phyloP scores from a whole-genome alignment of 2,329 filamentous ascomycete genomes.

The Magnaporthales sp. region DNA sequence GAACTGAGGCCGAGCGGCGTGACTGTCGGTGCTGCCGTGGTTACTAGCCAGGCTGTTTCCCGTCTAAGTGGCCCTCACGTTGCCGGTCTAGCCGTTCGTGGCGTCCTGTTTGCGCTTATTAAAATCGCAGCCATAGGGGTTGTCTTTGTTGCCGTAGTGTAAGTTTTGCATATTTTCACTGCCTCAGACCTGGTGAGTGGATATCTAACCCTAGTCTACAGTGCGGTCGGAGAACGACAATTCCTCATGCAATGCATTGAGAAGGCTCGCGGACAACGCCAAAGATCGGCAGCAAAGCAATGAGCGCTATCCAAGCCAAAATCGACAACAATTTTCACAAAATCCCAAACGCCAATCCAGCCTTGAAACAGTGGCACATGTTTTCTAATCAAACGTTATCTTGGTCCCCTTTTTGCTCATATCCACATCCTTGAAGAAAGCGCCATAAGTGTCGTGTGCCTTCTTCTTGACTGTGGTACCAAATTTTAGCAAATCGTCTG shows the following conservation, averaged over 20 bases:
- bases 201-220: slow-evolving; percentile 17
- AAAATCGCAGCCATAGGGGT: slow-evolving; percentile 41
- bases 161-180: slow-evolving; percentile 28
- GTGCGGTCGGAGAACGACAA: slow-evolving; percentile 42
- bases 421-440: slow-evolving; percentile 88
- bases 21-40: slow-evolving; percentile 33
- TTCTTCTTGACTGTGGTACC: slow-evolving; percentile 99
- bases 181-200: not conserved
- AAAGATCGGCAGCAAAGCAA: not conserved
- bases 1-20: slow-evolving; percentile 33
- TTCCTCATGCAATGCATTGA: slow-evolving; percentile 44
- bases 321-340: not conserved
- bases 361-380: not conserved
- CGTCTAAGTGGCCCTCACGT: not conserved
- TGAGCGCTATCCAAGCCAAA: not conserved
- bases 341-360: not conserved
- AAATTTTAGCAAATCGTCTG: slow-evolving; percentile 87
- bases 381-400: slow-evolving; percentile 70
- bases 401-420: slow-evolving; percentile 79
- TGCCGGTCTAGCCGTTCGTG: not conserved
- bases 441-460: slow-evolving; percentile 88
- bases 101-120: slow-evolving; percentile 27
- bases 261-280: slow-evolving; percentile 26
- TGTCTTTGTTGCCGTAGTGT: slow-evolving; percentile 50
- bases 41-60: slow-evolving; percentile 28